Percentiles rank a stretch among this genome's conserved stretches.
Conservation (phyloP, 768 basidiomycete genomes). For the Suillus discolor region DNA sequence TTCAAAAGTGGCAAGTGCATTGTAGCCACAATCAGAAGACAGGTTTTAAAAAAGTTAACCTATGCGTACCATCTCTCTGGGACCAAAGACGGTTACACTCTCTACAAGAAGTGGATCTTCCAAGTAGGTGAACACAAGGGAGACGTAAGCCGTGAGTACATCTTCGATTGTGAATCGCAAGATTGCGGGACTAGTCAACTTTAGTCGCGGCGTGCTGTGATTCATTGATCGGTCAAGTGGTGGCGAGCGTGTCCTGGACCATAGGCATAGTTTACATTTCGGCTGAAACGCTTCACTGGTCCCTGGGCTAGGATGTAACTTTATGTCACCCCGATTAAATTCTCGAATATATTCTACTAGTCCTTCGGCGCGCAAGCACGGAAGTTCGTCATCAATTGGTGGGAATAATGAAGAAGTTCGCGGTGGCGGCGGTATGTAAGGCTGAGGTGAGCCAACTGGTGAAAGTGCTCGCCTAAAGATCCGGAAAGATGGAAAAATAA, state of each 20-base stretch:
- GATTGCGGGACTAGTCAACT: conserved; percentile 34
- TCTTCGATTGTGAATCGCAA: conserved; percentile 66
- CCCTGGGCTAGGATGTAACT: background rate
- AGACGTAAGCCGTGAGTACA: conserved; percentile 67
- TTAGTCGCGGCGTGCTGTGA: background rate
- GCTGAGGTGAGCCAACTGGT: conserved; percentile 60
- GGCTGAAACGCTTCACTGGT: conserved; percentile 3
- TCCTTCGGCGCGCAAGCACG: conserved; percentile 44
- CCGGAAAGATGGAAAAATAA: background rate
- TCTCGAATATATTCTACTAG: conserved; percentile 57
- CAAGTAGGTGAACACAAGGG: conserved; percentile 40
- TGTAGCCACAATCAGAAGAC: conserved; percentile 9
- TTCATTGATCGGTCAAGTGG: conserved; percentile 14
- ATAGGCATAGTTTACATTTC: conserved; percentile 53
- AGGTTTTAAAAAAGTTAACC: conserved; percentile 5
- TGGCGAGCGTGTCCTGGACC: conserved; percentile 39
- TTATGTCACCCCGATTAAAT: conserved; percentile 47
- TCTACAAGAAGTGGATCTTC: conserved; percentile 54
- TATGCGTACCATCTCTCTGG: conserved; percentile 63
- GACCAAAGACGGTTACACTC: conserved; percentile 69
- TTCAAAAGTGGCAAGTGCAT: background rate
- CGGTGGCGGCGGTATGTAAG: conserved; percentile 49
- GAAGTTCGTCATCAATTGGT: conserved; percentile 34
- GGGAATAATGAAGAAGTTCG: conserved; percentile 45
- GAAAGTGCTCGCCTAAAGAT: conserved; percentile 48